Base-by-base conservation (phyloP, 352 stramenopile genomes). In the Globisporangium ultimum region DNA sequence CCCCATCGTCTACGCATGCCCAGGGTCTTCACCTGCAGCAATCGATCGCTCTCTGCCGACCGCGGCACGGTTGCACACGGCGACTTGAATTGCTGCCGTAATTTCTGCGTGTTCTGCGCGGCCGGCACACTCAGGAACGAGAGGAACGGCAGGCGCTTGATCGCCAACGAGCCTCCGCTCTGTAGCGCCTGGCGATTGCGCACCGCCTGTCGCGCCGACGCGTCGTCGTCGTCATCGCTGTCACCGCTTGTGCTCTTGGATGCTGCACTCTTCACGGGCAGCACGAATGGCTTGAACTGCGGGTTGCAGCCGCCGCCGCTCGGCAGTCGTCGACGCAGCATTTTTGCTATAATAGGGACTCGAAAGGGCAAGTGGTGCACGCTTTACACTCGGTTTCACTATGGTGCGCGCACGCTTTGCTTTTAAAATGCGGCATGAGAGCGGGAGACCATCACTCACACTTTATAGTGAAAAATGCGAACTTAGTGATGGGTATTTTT, bases 21-120 rank as follows among this genome's bases (percentile, higher is more conserved):
- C n/a, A 95, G 81, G 48, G 87, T 95, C 70, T 94, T 95, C 48
- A 87, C 76, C 15, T 84, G 72, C 52, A 94, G 57, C 50, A 95
- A 53, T 11, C 84, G 74, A 43, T 90, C 81, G 68, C 87, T 95
- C 63, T 94, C 84, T 18, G 65, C 66, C 12, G 87, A 78, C n/a
- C 83, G 77, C 9, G 72, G 71, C 2, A 68, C 62, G 10, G 69
- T 75, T 47, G 72, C 81, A 48, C 80, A 91, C 0, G 84, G 87
- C 48, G 84, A 92, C 63, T 92, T 91, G 69, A 95, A 95, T 21
- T 72, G 78, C 43, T 80, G 71, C 15, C 72, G 76, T 18, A 95
- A 60, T 14, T 72, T 74, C 54, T 86, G 70, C 20, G 78, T 73
- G 18, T 75, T 71, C 21, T 78, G 70, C 48, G 87, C 77, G 3